Evolutionary conservation across 192 early-diverging fungal species (phyloP).

Genomic region (Umbelopsis sp.): DNA sequence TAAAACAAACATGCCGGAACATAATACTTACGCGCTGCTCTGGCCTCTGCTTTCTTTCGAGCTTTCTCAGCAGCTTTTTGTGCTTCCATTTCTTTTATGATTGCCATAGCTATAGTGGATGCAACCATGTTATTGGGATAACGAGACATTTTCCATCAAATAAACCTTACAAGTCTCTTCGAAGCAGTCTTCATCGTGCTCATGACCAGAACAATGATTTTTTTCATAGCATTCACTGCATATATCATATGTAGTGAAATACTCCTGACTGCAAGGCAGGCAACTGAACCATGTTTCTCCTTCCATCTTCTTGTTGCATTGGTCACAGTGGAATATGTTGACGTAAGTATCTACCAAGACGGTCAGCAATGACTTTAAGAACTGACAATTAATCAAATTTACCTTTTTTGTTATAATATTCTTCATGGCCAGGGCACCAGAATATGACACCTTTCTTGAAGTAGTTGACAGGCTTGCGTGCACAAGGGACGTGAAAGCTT

Average conservation of each 20-base stretch:
- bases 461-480: conserved; percentile 65
- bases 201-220: conserved; percentile 47
- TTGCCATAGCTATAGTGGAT: conserved; percentile 35
- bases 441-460: conserved; percentile 84
- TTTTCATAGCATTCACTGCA: conserved; percentile 61
- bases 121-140: no score
- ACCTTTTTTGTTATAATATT: conserved; percentile 54
- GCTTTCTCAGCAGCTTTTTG: conserved; percentile 42
- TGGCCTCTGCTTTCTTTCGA: conserved; percentile 40
- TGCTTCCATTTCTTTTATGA: conserved; percentile 48
- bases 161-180: conserved; percentile 53
- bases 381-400: conserved; percentile 18
- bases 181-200: conserved; percentile 56
- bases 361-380: background rate
- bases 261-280: conserved; percentile 58
- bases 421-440: conserved; percentile 85
- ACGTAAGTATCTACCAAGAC: conserved; percentile 56
- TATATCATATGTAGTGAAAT: conserved; percentile 75
- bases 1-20: background rate
- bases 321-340: conserved; percentile 73
- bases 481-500: conserved; percentile 84
- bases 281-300: conserved; percentile 69
- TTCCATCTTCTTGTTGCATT: conserved; percentile 57
- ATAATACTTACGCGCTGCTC: conserved; percentile 33
- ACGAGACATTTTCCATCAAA: background rate